These are phyloP conservation scores for Globisporangium cystogenes DNA, from an alignment of 352 stramenopile species.

Conservation along the genomic window DNA sequence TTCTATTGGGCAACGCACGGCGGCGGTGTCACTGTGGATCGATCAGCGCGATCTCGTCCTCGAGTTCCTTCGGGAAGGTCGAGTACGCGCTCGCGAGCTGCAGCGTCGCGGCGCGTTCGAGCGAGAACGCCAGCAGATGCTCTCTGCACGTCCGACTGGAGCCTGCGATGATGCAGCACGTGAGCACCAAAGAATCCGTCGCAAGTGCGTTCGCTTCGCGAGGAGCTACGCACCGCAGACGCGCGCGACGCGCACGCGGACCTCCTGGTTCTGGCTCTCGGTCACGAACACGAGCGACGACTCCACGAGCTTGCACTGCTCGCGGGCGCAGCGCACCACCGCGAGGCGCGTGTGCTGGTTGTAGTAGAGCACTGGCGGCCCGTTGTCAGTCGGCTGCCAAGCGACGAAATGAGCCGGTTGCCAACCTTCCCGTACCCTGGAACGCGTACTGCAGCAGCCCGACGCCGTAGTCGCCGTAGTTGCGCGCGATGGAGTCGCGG, in stretches of 20 bases:
- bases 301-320: constrained; percentile 71
- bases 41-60: constrained; percentile 46
- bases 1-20: neutral
- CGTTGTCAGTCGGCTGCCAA: too few species aligned
- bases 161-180: constrained; percentile 15
- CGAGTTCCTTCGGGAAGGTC: constrained; percentile 32
- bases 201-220: neutral
- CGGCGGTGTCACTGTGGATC: constrained; percentile 31
- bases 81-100: constrained; percentile 30
- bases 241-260: constrained; percentile 53
- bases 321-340: constrained; percentile 56
- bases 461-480: constrained; percentile 64
- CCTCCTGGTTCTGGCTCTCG: constrained; percentile 46
- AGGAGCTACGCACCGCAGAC: constrained; percentile 46
- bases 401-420: neutral
- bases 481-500: constrained; percentile 57
- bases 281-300: constrained; percentile 72
- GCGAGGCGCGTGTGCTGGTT: constrained; percentile 44
- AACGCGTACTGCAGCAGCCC: constrained; percentile 72
- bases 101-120: constrained; percentile 38
- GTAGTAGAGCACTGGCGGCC: constrained; percentile 72
- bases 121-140: constrained; percentile 42
- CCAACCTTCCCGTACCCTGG: constrained; percentile 33
- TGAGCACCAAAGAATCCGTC: neutral
- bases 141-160: constrained; percentile 47